A percentile compares a stretch with the other conserved stretches of the same genome.
Conservation (phyloP, 2,329 filamentous ascomycete genomes). For the Sporothrix protearum region DNA sequence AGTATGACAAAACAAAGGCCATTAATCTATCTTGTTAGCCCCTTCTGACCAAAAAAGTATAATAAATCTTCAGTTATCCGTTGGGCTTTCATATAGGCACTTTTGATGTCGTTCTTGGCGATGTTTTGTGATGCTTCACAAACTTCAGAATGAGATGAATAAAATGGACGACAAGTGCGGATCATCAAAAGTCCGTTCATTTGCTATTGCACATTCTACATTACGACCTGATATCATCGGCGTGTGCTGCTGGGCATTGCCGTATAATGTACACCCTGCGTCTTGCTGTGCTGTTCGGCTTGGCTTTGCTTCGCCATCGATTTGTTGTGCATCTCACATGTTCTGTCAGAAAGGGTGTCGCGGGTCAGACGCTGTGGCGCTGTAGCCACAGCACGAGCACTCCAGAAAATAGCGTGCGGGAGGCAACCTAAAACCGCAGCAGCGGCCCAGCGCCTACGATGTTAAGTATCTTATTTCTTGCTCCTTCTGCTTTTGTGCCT, state of each 20-base stretch:
- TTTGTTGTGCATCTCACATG: no score
- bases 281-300: background rate
- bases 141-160: background rate
- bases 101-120: background rate
- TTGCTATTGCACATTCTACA: background rate
- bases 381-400: background rate
- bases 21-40: background rate
- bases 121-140: background rate
- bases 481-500: background rate
- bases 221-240: background rate
- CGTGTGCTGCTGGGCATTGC: slow-evolving; percentile 1
- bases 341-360: no score
- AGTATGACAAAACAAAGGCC: background rate
- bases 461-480: background rate
- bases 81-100: background rate
- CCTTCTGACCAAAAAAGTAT: background rate
- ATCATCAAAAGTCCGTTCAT: background rate
- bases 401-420: background rate
- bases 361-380: no score
- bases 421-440: background rate
- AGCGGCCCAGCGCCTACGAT: slow-evolving; percentile 10
- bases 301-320: background rate
- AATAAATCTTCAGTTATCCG: background rate
- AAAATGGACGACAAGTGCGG: background rate
- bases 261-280: background rate